Base-by-base conservation (phyloP, 1,284 basidiomycete genomes). In the Termitomyces sp. region DNA sequence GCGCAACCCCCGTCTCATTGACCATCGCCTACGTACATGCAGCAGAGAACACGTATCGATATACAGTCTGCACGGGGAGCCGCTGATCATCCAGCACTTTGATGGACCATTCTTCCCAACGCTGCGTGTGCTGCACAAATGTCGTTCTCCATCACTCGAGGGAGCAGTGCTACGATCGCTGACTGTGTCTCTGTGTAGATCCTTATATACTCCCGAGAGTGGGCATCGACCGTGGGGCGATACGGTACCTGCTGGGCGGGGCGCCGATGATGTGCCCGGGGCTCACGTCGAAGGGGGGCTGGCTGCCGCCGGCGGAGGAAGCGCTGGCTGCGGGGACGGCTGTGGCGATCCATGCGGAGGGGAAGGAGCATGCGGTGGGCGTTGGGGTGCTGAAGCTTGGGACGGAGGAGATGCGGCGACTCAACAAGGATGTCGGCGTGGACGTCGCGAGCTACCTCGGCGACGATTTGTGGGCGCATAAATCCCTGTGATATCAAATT, bases 211-310 rank as follows among this genome's bases (percentile, higher is more conserved):
- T 99, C 40, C 94, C 96, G 6, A 85, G 81, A 63, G 92, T 98
- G 41, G 85, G 88, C 62, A 82, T 99, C 50, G 97, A 99, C 77
- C 86, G 95, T 51, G 97, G 97, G 52, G 97, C 97, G 42, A 99
- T 99, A 75, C 92, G 95, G 50, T 99, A 98, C 73, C 81, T 99
- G 24, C 84, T 99, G 43, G 89, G 87, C 7, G 92, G 93, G 31
- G 93, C 93, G 46, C 86, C 91, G 73, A 95, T 96, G 92, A 96
- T 96, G 93, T 94, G 92, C 63, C 97, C 96, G 3, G 97, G 97
- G 9, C 76, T 99, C 54, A 94, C 94, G 21, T 98, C 95, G 28
- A 79, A 86, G 40, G 97, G 96, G 13, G 97, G 95, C 13, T 80
- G 82, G 62, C 83, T 99, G 0, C 95, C 96, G 0, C 84, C 92